A percentile compares a stretch with the other conserved stretches of the same genome.
phyloP scores from a whole-genome alignment of 2,329 filamentous ascomycete species.

The Dendryphion nanum region DNA sequence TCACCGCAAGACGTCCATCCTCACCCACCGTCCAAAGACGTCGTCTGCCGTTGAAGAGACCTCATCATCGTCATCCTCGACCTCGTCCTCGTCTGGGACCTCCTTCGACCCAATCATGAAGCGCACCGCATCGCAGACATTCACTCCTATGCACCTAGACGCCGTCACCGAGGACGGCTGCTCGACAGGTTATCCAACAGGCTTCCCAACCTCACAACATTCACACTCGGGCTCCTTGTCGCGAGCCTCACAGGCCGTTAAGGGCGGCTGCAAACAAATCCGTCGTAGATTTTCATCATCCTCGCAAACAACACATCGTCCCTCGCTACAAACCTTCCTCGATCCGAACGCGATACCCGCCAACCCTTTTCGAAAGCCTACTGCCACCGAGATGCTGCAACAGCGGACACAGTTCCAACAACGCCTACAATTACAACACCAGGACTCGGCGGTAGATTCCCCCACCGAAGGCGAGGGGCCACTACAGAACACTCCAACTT shows the following conservation, averaged over 20 bases:
- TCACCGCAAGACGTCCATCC: constrained; percentile 35
- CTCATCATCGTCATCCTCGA: constrained; percentile 21
- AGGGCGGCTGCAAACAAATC: constrained; percentile 31
- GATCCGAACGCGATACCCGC: too few species aligned
- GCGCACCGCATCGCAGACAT: constrained; percentile 39
- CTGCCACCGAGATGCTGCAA: neutral
- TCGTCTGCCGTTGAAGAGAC: constrained; percentile 45
- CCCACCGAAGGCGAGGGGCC: neutral
- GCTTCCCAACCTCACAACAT: constrained; percentile 12
- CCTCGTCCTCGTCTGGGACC: too few species aligned
- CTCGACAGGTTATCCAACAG: too few species aligned
- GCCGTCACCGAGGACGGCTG: too few species aligned
- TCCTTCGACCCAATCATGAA: constrained; percentile 32
- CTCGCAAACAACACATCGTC: too few species aligned
- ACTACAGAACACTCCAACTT: constrained; percentile 18
- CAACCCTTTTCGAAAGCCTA: too few species aligned
- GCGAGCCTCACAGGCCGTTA: constrained; percentile 27
- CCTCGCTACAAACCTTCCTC: too few species aligned
- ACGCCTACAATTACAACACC: constrained; percentile 24
- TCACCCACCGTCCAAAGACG: constrained; percentile 39
- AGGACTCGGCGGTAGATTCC: constrained; percentile 31
- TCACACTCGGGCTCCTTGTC: constrained; percentile 27
- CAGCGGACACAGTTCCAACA: constrained; percentile 15
- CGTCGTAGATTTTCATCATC: constrained; percentile 29
- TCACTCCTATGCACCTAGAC: constrained; percentile 17